Conservation (phyloP, 2,329 filamentous ascomycete species). For the Penicillium nordicum region DNA sequence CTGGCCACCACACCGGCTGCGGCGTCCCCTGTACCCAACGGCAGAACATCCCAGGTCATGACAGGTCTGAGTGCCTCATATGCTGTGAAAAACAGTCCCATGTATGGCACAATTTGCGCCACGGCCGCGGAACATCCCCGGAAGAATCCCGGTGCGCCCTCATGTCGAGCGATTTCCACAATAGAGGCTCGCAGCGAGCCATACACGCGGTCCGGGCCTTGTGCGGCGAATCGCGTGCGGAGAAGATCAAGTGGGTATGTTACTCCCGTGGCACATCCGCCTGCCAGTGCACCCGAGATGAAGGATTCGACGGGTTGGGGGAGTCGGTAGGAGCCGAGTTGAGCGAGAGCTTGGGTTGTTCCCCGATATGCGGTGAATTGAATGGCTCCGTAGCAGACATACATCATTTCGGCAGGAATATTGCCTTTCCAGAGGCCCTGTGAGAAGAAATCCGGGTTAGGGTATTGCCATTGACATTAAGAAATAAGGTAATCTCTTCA, state of each 20-base stretch:
- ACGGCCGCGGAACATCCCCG: constrained; percentile 78
- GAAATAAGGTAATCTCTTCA: not conserved
- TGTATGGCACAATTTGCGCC: constrained; percentile 87
- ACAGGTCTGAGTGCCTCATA: constrained; percentile 74
- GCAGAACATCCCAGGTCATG: constrained; percentile 51
- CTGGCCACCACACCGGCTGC: constrained; percentile 76
- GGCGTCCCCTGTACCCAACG: constrained; percentile 77
- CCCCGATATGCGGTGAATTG: constrained; percentile 89
- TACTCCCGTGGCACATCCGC: constrained; percentile 72
- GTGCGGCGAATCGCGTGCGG: constrained; percentile 92
- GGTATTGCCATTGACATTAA: not conserved
- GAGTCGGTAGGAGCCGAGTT: constrained; percentile 50
- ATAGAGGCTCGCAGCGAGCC: constrained; percentile 65
- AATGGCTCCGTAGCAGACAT: constrained; percentile 81
- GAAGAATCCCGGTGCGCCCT: constrained; percentile 80
- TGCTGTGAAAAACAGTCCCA: constrained; percentile 90
- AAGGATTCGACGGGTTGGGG: constrained; percentile 74
- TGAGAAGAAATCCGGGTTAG: not conserved
- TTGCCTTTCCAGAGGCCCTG: constrained; percentile 93
- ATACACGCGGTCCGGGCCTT: constrained; percentile 80
- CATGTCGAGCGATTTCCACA: constrained; percentile 67
- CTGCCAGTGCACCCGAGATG: constrained; percentile 75
- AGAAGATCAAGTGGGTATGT: constrained; percentile 94
- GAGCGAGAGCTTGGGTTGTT: constrained; percentile 64
- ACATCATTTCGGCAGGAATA: constrained; percentile 89